A percentile compares a stretch with the other conserved stretches of the same genome.
Conservation (phyloP, 306 rosid species). For the cucumber (Cucumis sativus) region Cucumber_9930_V3 NC_026660.2:22369501-22370000, state of each 20-base stretch:
- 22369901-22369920: not conserved
- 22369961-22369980: slow-evolving; percentile 70
- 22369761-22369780: not conserved
- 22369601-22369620: not conserved
- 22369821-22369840: too few species aligned
- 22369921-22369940: not conserved
- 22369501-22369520: slow-evolving; percentile 50
- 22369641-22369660: not conserved
- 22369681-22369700: not conserved
- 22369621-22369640: not conserved
- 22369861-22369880: not conserved
- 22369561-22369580: not conserved
- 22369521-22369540: not conserved
- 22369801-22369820: too few species aligned
- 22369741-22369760: not conserved
- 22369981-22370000: slow-evolving; percentile 92
- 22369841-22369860: not conserved
- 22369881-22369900: not conserved
- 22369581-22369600: not conserved
- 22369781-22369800: too few species aligned
- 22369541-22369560: not conserved
- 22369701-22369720: not conserved
- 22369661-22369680: not conserved
- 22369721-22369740: not conserved
- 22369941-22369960: not conserved